These are phyloP conservation scores for Xerocomus brunneocitrinus DNA, from an alignment of 768 basidiomycete species.

Conservation along the genomic window DNA sequence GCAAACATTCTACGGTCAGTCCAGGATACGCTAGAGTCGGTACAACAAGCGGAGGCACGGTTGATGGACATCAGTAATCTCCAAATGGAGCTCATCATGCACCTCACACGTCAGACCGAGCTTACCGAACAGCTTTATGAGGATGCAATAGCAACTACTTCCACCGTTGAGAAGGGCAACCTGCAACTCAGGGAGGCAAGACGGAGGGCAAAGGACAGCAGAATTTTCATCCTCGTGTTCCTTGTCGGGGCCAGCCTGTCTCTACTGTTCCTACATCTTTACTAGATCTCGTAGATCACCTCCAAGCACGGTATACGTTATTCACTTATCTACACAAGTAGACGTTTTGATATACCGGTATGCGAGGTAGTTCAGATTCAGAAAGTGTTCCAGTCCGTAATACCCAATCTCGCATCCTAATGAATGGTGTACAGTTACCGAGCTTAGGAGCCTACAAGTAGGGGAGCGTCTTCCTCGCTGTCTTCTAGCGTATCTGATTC, in stretches of 20 bases:
- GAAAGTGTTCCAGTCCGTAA: not conserved
- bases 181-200: conserved; percentile 85
- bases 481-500: conserved; percentile 50
- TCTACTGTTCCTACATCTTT: conserved; percentile 89
- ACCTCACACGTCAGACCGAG: conserved; percentile 87
- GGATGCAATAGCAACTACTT: conserved; percentile 85
- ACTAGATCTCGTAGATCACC: conserved; percentile 40
- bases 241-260: conserved; percentile 89
- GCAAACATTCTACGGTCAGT: conserved; percentile 78
- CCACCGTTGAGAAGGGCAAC: conserved; percentile 86
- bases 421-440: not conserved
- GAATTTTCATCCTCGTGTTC: conserved; percentile 89
- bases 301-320: conserved; percentile 6
- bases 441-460: conserved; percentile 26
- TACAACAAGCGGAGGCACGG: conserved; percentile 88
- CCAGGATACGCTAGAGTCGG: conserved; percentile 81
- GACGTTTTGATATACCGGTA: not conserved
- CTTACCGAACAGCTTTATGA: conserved; percentile 91
- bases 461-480: conserved; percentile 57
- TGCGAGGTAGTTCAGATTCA: not conserved
- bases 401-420: not conserved
- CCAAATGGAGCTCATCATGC: conserved; percentile 87
- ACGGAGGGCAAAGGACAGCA: conserved; percentile 78
- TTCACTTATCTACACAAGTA: conserved; percentile 1
- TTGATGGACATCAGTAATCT: conserved; percentile 90